Evolutionary conservation across 108 stramenopile genomes (phyloP), one percentile per base, ranked within the genome.

Genomic region (Skeletonema tropicum): DNA sequence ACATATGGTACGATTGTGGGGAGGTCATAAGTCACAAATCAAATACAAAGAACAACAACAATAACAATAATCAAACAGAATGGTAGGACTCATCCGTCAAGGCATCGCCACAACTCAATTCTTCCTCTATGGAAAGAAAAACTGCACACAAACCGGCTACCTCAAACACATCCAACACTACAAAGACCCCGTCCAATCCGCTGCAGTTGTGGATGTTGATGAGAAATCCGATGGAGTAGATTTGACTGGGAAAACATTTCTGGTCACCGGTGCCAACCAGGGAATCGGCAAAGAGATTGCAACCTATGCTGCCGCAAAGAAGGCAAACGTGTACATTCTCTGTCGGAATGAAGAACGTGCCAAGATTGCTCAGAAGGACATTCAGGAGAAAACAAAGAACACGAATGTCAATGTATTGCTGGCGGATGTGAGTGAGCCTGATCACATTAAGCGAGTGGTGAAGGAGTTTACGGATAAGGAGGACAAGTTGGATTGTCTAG

Each of bases 271-370:
- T 57, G 97, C 94, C 0, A 97, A 97, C 60, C 83, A 83, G n/a
- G 94, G 97, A 29, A 82, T 97, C 17, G 97, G 97, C 21, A 89
- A 89, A 66, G 90, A 95, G 60, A 64, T 96, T 9, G 92, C 97
- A 11, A 89, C 93, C 4, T 90, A 90, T 66, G 88, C 87, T 33
- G 94, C 91, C 23, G 87, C 89, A 58, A 94, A 94, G 68, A 88
- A 87, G 59, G 95, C 93, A 15, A 91, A 84, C 6, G 70, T 98
- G 1, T 96, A 94, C 76, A 94, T 98, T 93, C 68, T 98, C 11
- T 98, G 97, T 80, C 86, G 97, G 10, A 92, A 83, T 19, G 72
- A 91, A 70, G 92, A 94, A 57, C 80, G 96, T 5, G 97, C 92
- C 9, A 87, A 94, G 60, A 77, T 31, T 42, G 97, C 97, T 11